Evolutionary conservation across 1,284 basidiomycete species (phyloP).

Genomic region (Cystobasidium pallidum): DNA sequence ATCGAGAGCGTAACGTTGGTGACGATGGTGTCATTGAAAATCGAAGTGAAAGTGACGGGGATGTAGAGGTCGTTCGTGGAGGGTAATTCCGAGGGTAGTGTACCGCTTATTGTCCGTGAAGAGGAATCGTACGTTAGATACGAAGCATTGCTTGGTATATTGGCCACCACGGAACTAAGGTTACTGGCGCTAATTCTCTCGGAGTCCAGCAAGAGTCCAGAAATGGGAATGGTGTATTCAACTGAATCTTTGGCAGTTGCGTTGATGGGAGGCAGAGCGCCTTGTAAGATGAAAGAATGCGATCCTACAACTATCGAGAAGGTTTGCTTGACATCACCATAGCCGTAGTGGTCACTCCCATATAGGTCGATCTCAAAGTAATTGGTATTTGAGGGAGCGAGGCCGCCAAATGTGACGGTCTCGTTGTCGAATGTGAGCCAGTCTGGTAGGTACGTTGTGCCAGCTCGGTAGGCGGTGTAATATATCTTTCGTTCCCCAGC

Average conservation of each 20-base stretch:
- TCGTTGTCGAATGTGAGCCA: slow-evolving; percentile 75
- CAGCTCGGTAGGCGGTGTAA: slow-evolving; percentile 68
- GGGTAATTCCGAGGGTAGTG: slow-evolving; percentile 60
- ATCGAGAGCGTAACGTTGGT: slow-evolving; percentile 67
- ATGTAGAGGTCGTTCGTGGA: slow-evolving; percentile 59
- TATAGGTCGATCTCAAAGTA: slow-evolving; percentile 48
- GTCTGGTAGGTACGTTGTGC: slow-evolving; percentile 70
- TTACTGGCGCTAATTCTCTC: slow-evolving; percentile 55
- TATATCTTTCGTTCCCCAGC: slow-evolving; percentile 61
- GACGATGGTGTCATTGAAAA: slow-evolving; percentile 65
- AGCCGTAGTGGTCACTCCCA: slow-evolving; percentile 50
- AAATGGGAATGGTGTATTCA: slow-evolving; percentile 54
- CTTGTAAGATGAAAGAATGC: slow-evolving; percentile 64
- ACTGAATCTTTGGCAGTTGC: slow-evolving; percentile 61
- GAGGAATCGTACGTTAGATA: slow-evolving; percentile 70
- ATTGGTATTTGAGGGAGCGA: slow-evolving; percentile 62
- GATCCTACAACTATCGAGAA: slow-evolving; percentile 60
- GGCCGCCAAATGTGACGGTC: slow-evolving; percentile 76
- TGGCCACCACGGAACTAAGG: slow-evolving; percentile 55
- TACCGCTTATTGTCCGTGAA: slow-evolving; percentile 67
- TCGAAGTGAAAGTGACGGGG: slow-evolving; percentile 66
- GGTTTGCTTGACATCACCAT: slow-evolving; percentile 49
- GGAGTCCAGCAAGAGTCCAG: slow-evolving; percentile 67
- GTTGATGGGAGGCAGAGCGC: slow-evolving; percentile 65
- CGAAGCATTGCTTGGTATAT: slow-evolving; percentile 60